These are phyloP conservation scores for Ustilago curta DNA, from an alignment of 1,284 basidiomycete genomes.

Conservation along the genomic window DNA sequence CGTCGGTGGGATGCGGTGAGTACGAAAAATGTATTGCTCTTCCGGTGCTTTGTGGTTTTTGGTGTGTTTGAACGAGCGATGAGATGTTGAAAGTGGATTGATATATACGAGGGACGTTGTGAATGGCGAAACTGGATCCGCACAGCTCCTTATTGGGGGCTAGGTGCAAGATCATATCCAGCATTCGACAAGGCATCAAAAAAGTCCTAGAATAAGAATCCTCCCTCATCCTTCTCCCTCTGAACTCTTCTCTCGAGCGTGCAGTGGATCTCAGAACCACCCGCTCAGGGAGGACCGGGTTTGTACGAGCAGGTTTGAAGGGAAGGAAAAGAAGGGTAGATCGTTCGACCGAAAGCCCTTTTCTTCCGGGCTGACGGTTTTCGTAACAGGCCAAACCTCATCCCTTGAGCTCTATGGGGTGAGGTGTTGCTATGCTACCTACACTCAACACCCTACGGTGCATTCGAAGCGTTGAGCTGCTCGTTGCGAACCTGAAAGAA, in stretches of 20 bases:
- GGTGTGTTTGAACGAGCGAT: too few species aligned
- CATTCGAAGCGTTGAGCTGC: too few species aligned
- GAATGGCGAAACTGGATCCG: slow-evolving; percentile 11
- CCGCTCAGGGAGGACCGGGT: background rate
- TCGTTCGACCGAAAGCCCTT: background rate
- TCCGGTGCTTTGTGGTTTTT: background rate
- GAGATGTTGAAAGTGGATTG: background rate
- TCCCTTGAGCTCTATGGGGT: background rate
- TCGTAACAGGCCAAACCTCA: slow-evolving; percentile 1
- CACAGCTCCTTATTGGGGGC: background rate
- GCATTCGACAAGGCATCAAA: slow-evolving; percentile 18
- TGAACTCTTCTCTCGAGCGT: background rate
- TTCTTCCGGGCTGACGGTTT: too few species aligned
- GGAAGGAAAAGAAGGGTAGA: too few species aligned
- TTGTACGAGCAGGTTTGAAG: too few species aligned
- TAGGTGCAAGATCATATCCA: slow-evolving; percentile 2
- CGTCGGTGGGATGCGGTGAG: too few species aligned
- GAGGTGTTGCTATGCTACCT: slow-evolving; percentile 3
- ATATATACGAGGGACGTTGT: too few species aligned
- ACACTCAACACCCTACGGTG: background rate
- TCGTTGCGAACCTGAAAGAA: too few species aligned
- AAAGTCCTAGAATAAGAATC: slow-evolving; percentile 9
- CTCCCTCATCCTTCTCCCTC: background rate
- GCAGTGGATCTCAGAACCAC: background rate
- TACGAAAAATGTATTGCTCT: background rate